These are phyloP conservation scores for Aspergillus persii DNA, from an alignment of 2,329 filamentous ascomycete species.

Conservation along the genomic window DNA sequence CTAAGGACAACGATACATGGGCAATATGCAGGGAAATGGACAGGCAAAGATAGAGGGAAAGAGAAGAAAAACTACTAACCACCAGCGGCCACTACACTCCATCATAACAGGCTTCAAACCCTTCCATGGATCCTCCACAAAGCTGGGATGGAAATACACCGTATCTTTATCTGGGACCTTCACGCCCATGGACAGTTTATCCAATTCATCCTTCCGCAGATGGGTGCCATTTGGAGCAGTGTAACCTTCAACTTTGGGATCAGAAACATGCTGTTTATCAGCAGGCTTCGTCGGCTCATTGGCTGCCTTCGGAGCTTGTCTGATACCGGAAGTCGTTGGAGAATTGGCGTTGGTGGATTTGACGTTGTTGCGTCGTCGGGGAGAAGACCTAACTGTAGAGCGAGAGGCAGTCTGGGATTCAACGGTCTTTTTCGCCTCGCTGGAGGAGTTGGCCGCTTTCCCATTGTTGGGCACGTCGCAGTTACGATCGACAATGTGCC, in stretches of 20 bases:
- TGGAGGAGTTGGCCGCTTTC: not conserved
- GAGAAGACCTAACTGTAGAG: not conserved
- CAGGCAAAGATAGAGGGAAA: not conserved
- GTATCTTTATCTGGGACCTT: constrained; percentile 8
- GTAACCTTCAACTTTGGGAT: constrained; percentile 8
- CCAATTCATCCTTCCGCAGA: constrained; percentile 14
- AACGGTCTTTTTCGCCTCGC: not conserved
- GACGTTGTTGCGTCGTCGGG: not conserved
- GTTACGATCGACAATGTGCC: not conserved
- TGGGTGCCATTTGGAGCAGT: constrained; percentile 24
- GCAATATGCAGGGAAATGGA: not conserved
- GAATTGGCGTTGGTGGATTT: not conserved
- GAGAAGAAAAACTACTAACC: not conserved
- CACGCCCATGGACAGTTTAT: constrained; percentile 16
- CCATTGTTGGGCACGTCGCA: not conserved
- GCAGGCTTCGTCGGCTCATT: not conserved
- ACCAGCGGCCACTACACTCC: constrained; percentile 4
- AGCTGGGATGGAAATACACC: constrained; percentile 19
- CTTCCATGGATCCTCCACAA: constrained; percentile 22
- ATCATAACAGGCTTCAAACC: constrained; percentile 9
- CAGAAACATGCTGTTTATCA: not conserved
- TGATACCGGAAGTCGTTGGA: not conserved
- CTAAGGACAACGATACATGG: not conserved
- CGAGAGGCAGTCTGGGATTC: not conserved
- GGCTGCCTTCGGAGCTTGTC: not conserved